Percentiles rank a stretch among this genome's conserved stretches.
These are phyloP conservation scores for Quercus aquifolioides DNA, from an alignment of 306 rosid genomes.

Conservation along the genomic window DNA sequence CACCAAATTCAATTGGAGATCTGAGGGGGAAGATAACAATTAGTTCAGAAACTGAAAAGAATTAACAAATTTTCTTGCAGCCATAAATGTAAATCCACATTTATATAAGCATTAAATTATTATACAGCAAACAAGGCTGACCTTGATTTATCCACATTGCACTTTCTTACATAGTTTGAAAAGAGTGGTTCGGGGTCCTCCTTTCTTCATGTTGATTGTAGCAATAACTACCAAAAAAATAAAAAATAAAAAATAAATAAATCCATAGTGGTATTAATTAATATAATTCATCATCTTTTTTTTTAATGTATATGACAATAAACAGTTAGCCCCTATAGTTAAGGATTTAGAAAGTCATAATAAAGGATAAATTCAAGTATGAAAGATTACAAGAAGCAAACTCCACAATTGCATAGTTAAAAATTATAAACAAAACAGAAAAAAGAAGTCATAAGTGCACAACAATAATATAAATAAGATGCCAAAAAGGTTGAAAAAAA, in stretches of 20 bases:
- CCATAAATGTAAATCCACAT: too few relatives aligned
- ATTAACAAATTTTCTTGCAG: not conserved
- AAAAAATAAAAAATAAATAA: conserved; percentile 3
- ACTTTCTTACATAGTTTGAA: conserved; percentile 58
- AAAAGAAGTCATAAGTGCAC: not conserved
- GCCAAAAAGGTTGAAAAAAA: not conserved
- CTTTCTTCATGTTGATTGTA: conserved; percentile 47
- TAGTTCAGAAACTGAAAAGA: not conserved
- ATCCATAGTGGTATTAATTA: conserved; percentile 6
- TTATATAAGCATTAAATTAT: too few relatives aligned
- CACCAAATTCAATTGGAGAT: conserved; percentile 39
- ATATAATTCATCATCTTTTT: not conserved
- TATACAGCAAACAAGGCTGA: conserved; percentile 17
- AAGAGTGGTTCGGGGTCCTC: conserved; percentile 77
- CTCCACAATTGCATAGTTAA: not conserved
- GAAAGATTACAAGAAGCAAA: not conserved
- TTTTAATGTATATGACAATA: too few relatives aligned
- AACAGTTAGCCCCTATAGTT: too few relatives aligned
- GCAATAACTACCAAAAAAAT: conserved; percentile 30
- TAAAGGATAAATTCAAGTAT: not conserved
- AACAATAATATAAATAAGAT: not conserved
- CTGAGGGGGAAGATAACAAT: conserved; percentile 30
- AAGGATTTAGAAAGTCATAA: not conserved
- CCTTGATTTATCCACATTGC: conserved; percentile 74
- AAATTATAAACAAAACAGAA: not conserved